Evolutionary conservation across 345 rosid genomes (phyloP).

Genomic region (Linum trigynum): DNA sequence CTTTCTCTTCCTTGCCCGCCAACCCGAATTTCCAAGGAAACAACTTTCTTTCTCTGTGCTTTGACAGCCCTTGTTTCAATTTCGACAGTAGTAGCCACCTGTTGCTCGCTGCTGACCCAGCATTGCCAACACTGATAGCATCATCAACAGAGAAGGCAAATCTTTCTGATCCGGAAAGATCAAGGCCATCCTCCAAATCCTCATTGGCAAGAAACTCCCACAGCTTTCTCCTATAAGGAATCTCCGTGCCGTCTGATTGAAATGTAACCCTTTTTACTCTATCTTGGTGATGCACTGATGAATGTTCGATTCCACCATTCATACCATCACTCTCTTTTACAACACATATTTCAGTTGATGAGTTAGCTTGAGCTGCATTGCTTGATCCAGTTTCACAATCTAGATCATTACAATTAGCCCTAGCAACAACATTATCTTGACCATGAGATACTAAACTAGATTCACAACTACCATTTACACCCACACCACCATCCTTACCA

Average conservation of each 20-base stretch:
- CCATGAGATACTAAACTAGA: not conserved
- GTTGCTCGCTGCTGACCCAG: conserved; percentile 52
- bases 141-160: conserved; percentile 91
- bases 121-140: conserved; percentile 56
- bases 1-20: conserved; percentile 52
- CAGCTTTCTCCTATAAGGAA: conserved; percentile 36
- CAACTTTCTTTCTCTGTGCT: conserved; percentile 56
- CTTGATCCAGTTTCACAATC: conserved; percentile 2
- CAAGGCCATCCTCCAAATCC: conserved; percentile 76
- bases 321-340: conserved; percentile 3
- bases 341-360: conserved; percentile 5
- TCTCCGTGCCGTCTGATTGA: conserved; percentile 45
- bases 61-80: conserved; percentile 68
- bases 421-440: not conserved
- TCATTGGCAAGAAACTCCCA: conserved; percentile 88
- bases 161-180: conserved; percentile 89
- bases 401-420: not conserved
- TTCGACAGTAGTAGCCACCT: conserved; percentile 82
- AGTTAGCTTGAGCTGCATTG: conserved; percentile 6
- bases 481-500: conserved; percentile 9
- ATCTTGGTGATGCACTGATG: conserved; percentile 7
- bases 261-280: conserved; percentile 46
- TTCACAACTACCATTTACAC: conserved; percentile 8
- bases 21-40: conserved; percentile 75
- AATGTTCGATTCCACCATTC: conserved; percentile 1